Base-by-base conservation (phyloP, 306 rosid species). In the Acacia melanoxylon region DNA sequence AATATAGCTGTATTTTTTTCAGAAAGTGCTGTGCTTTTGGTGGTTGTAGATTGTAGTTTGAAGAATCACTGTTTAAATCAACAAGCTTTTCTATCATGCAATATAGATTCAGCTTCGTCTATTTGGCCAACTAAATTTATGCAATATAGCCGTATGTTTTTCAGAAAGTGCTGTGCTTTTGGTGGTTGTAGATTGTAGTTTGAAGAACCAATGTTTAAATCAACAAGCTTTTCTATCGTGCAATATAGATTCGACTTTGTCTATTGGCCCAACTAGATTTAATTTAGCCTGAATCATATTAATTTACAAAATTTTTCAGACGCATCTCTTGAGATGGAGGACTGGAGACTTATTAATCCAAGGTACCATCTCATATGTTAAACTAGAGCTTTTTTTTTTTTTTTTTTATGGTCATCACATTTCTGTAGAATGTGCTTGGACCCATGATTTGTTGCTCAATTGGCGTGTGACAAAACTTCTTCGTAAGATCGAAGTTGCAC, bases 251-350 rank as follows among this genome's bases (percentile, higher is more conserved):
- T 73, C 46, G 74, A 59, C 67, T 61, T 58, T 1, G 66, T 59
- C 66, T 59, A 59, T 22, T 22, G 24, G 2, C 33, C 14, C 66
- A 59, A 9, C 16, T 24, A 61, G 17, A 22, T 25, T 61, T 9
- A 8, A 22, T 79, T 62, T 41, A 6, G 49, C 58, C 77, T 82
- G 72, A 78, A 75, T 72, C 52, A 19, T 77, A 37, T 68, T 33
- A 56, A 24, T 62, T 83, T 51, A 66, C 61, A 35, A 79, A 80
- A 77, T 67, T 20, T 68, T 86, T 76, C 86, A 84, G 91, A 77
- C 56, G 72, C 77, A 67, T 80, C 74, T 75, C 78, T 78, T 70
- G 31, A 54, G 81, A 77, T 81, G 79, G 82, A 81, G 73, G 66
- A 75, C 35, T 63, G 74, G 77, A 79, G 78, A 49, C 67, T 14